Conservation (phyloP, 2,329 filamentous ascomycete species). For the Aschersonia sp. region DNA sequence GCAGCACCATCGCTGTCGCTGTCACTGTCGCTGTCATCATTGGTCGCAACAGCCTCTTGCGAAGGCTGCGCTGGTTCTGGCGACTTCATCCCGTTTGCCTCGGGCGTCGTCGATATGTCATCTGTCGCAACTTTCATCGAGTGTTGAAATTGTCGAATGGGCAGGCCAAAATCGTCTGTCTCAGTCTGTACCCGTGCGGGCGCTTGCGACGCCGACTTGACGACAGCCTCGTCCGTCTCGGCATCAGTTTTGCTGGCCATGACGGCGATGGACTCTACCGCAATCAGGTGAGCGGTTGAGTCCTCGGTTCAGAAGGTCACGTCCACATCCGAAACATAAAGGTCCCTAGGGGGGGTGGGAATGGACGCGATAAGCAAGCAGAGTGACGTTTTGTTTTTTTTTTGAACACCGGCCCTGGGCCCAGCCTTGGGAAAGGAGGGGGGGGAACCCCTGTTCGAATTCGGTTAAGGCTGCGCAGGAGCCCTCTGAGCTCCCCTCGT, state of each 20-base stretch:
- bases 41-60: neutral
- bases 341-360: slow-evolving; percentile 6
- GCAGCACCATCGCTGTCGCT: slow-evolving; percentile 22
- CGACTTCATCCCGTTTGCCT: slow-evolving; percentile 10
- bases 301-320: slow-evolving; percentile 4
- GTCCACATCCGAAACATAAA: slow-evolving; percentile 12
- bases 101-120: neutral
- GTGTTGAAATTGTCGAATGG: slow-evolving; percentile 34
- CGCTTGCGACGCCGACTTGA: slow-evolving; percentile 13
- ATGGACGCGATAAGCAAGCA: slow-evolving; percentile 9
- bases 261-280: slow-evolving; percentile 2
- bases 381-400: neutral
- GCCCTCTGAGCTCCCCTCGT: too few relatives aligned
- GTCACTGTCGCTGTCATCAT: slow-evolving; percentile 10
- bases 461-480: too few relatives aligned
- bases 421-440: neutral
- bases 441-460: too few relatives aligned
- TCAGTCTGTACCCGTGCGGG: slow-evolving; percentile 20
- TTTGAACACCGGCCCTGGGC: neutral
- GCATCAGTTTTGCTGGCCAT: slow-evolving; percentile 11
- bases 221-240: slow-evolving; percentile 8
- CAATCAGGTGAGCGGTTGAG: neutral
- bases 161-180: slow-evolving; percentile 59
- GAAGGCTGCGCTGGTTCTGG: slow-evolving; percentile 5
- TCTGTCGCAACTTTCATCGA: neutral